phyloP scores from a whole-genome alignment of 176 grass and related monocot genomes.

The Oryza rufipogon region DNA sequence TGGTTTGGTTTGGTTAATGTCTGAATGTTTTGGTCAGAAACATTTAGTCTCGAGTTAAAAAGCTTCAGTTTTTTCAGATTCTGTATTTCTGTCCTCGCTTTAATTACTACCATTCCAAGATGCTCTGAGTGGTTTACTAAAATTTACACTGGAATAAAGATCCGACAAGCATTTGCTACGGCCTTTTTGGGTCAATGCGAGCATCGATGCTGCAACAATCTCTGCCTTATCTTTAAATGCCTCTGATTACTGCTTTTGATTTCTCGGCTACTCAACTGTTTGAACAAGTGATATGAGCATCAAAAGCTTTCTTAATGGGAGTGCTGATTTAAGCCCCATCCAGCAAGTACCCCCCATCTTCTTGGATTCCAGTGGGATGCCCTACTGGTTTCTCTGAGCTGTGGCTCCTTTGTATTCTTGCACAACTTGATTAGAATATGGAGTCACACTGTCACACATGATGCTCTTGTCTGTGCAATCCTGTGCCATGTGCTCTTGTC shows the following conservation, averaged over 20 bases:
- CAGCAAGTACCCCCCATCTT: slow-evolving; percentile 9
- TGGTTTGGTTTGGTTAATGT: neutral
- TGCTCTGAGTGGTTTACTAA: neutral
- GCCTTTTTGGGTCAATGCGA: neutral
- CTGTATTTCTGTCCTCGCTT: neutral
- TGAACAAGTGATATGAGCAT: neutral
- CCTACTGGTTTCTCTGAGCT: slow-evolving; percentile 45
- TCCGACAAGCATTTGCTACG: neutral
- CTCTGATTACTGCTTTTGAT: neutral
- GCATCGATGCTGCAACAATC: neutral
- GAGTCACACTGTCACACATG: slow-evolving; percentile 3
- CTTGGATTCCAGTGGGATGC: slow-evolving; percentile 46
- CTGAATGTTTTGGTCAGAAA: neutral
- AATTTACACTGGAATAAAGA: neutral
- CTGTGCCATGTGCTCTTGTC: slow-evolving; percentile 52
- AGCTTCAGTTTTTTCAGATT: neutral
- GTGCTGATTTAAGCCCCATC: slow-evolving; percentile 14
- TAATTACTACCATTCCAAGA: neutral
- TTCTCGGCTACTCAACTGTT: neutral
- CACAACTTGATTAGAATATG: slow-evolving; percentile 43
- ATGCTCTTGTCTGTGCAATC: neutral
- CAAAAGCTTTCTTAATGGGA: slow-evolving; percentile 2
- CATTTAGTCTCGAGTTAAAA: neutral
- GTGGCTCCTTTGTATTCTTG: slow-evolving; percentile 41
- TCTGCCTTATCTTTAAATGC: neutral